Evolutionary conservation across 1,139 yeast genomes (phyloP).

Genomic region (Ashbya aceris): DNA sequence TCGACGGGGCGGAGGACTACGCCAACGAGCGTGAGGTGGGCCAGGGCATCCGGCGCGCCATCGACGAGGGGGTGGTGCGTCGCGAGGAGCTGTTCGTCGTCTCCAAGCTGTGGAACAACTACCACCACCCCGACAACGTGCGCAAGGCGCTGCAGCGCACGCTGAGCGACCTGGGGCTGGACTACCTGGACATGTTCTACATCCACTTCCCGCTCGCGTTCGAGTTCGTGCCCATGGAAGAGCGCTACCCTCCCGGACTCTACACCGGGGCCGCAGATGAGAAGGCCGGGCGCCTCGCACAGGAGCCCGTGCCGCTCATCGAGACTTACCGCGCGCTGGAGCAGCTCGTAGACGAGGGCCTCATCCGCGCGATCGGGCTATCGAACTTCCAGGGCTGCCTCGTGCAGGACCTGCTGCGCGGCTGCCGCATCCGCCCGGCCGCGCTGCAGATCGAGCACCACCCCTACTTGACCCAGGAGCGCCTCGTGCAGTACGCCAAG

Average conservation of each 20-base stretch:
- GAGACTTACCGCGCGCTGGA: slow-evolving; percentile 81
- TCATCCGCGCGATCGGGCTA: slow-evolving; percentile 67
- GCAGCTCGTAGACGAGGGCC: slow-evolving; percentile 50
- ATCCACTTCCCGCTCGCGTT: slow-evolving; percentile 77
- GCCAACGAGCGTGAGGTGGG: slow-evolving; percentile 74
- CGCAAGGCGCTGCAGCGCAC: slow-evolving; percentile 51
- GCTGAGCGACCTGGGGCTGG: slow-evolving; percentile 53
- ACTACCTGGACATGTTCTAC: slow-evolving; percentile 63
- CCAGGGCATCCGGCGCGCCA: slow-evolving; percentile 53
- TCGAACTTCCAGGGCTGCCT: slow-evolving; percentile 77
- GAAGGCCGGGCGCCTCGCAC: slow-evolving; percentile 36
- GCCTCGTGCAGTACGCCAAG: slow-evolving; percentile 56
- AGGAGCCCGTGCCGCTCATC: slow-evolving; percentile 59
- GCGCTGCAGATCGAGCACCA: slow-evolving; percentile 84
- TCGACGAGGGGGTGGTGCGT: slow-evolving; percentile 56
- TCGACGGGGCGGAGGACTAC: slow-evolving; percentile 72
- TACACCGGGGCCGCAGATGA: slow-evolving; percentile 52
- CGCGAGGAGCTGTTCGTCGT: slow-evolving; percentile 69
- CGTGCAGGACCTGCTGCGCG: slow-evolving; percentile 64
- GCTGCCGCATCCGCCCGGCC: slow-evolving; percentile 66
- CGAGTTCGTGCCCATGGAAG: slow-evolving; percentile 62
- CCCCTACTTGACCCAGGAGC: slow-evolving; percentile 77
- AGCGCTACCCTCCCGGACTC: slow-evolving; percentile 64
- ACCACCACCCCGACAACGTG: slow-evolving; percentile 50
- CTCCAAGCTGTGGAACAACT: slow-evolving; percentile 64